Evolutionary conservation across 2,329 filamentous ascomycete genomes (phyloP).

Genomic region (Microcera coccophila): DNA sequence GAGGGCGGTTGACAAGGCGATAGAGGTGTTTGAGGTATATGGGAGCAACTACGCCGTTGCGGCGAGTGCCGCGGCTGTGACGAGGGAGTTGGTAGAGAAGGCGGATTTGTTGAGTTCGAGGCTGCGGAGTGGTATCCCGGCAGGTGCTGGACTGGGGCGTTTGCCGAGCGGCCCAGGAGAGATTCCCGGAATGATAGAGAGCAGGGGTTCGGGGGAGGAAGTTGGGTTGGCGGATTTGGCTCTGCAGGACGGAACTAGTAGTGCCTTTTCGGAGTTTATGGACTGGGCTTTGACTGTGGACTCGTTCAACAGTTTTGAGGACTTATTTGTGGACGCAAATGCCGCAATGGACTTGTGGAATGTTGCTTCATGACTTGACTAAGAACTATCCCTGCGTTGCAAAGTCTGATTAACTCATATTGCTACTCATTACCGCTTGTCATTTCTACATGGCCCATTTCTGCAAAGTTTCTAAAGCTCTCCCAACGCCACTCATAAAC

Average conservation of each 20-base stretch:
- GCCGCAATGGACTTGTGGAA: conserved; percentile 5
- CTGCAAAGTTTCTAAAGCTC: conserved; percentile 13
- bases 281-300: conserved; percentile 28
- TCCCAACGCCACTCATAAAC: conserved; percentile 21
- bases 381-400: background rate
- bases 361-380: background rate
- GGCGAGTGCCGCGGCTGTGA: conserved; percentile 37
- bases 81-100: conserved; percentile 20
- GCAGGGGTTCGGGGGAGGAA: background rate
- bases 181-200: background rate
- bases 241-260: background rate
- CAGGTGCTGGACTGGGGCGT: background rate
- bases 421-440: conserved; percentile 14
- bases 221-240: conserved; percentile 9
- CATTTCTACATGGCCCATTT: conserved; percentile 6
- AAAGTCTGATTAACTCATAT: conserved; percentile 5
- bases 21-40: conserved; percentile 36
- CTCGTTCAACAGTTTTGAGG: conserved; percentile 25
- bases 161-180: too few relatives aligned
- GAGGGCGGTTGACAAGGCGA: conserved; percentile 34
- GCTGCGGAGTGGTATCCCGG: conserved; percentile 9
- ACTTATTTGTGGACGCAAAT: conserved; percentile 18
- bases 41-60: conserved; percentile 40
- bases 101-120: conserved; percentile 15
- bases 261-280: conserved; percentile 22